phyloP scores from a whole-genome alignment of 2,329 filamentous ascomycete genomes.

The Trichoderma harzianum region DNA sequence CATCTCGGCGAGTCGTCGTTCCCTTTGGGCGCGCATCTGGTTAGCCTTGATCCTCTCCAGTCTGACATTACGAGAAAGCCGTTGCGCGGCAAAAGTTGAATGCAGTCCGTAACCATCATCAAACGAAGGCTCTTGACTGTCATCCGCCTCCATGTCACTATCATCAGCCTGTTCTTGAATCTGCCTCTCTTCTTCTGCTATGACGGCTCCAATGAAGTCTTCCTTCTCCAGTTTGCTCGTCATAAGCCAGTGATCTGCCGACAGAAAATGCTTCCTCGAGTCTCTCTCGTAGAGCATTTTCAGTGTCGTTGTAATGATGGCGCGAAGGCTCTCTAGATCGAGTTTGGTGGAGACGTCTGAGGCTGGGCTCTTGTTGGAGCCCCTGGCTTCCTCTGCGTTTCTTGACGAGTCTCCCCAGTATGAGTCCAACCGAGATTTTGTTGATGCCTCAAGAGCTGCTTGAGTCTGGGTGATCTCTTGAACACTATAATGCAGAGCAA shows the following conservation, averaged over 20 bases:
- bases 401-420: constrained; percentile 24
- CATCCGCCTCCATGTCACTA: constrained; percentile 27
- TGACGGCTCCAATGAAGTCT: constrained; percentile 80
- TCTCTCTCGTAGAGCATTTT: constrained; percentile 91
- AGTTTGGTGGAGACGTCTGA: constrained; percentile 38
- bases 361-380: background rate
- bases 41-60: constrained; percentile 61
- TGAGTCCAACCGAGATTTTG: constrained; percentile 28
- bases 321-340: constrained; percentile 73
- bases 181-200: constrained; percentile 80
- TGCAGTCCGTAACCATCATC: constrained; percentile 26
- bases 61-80: constrained; percentile 59
- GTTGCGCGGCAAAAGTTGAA: constrained; percentile 49
- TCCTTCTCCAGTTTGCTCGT: constrained; percentile 82
- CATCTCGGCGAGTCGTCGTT: constrained; percentile 71
- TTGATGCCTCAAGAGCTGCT: constrained; percentile 23
- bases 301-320: constrained; percentile 74
- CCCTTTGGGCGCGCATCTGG: constrained; percentile 64
- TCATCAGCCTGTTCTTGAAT: constrained; percentile 46
- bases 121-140: constrained; percentile 33
- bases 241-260: constrained; percentile 91
- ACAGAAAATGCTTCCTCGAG: constrained; percentile 80
- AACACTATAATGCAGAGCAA: constrained; percentile 82
- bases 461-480: constrained; percentile 51
- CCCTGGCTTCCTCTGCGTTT: background rate